Evolutionary conservation across 306 rosid genomes (phyloP).

Genomic region (Vachellia pachyceras): DNA sequence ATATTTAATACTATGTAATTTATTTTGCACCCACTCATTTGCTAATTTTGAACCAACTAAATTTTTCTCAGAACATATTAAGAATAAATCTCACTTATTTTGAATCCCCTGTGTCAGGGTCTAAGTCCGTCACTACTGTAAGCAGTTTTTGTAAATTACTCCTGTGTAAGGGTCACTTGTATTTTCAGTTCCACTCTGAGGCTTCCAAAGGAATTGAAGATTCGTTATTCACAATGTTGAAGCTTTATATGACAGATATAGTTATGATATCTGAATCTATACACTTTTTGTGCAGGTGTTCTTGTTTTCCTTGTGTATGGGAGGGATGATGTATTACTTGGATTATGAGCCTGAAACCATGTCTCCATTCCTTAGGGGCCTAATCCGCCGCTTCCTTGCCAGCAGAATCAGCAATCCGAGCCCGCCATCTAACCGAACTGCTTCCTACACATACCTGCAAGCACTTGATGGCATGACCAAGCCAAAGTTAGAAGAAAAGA

Average conservation of each 20-base stretch:
- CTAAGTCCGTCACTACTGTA: too few species aligned
- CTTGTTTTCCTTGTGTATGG: slow-evolving; percentile 87
- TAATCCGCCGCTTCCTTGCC: slow-evolving; percentile 93
- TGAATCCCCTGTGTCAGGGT: too few species aligned
- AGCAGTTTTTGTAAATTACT: not conserved
- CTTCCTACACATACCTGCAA: slow-evolving; percentile 67
- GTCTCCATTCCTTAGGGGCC: slow-evolving; percentile 91
- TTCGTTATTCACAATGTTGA: slow-evolving; percentile 4
- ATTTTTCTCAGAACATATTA: too few species aligned
- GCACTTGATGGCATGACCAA: slow-evolving; percentile 63
- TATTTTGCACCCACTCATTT: too few species aligned
- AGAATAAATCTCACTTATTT: too few species aligned
- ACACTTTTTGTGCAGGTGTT: slow-evolving; percentile 60
- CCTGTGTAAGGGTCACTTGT: not conserved
- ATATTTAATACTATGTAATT: too few species aligned
- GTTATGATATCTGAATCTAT: slow-evolving; percentile 29
- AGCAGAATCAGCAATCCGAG: slow-evolving; percentile 90
- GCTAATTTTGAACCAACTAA: too few species aligned
- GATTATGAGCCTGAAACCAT: slow-evolving; percentile 94
- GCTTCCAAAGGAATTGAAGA: not conserved
- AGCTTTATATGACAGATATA: slow-evolving; percentile 8
- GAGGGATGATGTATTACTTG: slow-evolving; percentile 95
- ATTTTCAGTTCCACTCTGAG: not conserved
- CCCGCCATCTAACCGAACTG: slow-evolving; percentile 48
- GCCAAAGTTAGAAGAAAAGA: slow-evolving; percentile 52